Percentiles rank a stretch among this genome's conserved stretches.
Conservation (phyloP, 257 asterid genomes). For the Linaria vulgaris region DNA sequence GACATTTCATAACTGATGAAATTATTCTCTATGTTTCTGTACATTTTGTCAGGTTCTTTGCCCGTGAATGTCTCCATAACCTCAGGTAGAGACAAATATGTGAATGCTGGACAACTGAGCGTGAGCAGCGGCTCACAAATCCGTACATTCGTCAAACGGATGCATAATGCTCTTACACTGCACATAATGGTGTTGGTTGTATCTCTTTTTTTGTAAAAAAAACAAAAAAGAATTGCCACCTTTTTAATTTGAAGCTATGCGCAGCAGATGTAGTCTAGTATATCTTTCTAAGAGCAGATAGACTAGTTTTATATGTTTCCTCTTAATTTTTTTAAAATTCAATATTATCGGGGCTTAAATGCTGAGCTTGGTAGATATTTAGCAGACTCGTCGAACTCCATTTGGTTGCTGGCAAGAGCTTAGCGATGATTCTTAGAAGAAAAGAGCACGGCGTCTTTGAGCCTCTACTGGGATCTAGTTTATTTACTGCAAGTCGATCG, state of each 20-base stretch:
- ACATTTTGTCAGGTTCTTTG: constrained; percentile 56
- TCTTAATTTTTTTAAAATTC: no score
- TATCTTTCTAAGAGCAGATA: background rate
- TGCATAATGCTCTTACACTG: constrained; percentile 24
- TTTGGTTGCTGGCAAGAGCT: background rate
- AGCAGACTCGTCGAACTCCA: no score
- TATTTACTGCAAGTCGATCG: background rate
- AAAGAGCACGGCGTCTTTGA: background rate
- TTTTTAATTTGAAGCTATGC: background rate
- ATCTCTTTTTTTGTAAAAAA: constrained; percentile 40
- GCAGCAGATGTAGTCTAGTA: background rate
- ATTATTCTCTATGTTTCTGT: background rate
- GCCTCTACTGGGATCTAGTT: background rate
- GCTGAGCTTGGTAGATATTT: no score
- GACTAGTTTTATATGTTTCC: background rate
- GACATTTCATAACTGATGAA: background rate
- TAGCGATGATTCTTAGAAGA: background rate
- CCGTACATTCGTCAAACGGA: constrained; percentile 17
- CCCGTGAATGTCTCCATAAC: constrained; percentile 80
- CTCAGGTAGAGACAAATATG: constrained; percentile 69
- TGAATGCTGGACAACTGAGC: constrained; percentile 69
- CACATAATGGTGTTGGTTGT: constrained; percentile 31
- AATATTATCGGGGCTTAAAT: no score
- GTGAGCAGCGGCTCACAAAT: constrained; percentile 54
- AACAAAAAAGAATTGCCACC: constrained; percentile 6